Base-by-base conservation (phyloP, 1,284 basidiomycete genomes). In the Ceratobasidium sp. region DNA sequence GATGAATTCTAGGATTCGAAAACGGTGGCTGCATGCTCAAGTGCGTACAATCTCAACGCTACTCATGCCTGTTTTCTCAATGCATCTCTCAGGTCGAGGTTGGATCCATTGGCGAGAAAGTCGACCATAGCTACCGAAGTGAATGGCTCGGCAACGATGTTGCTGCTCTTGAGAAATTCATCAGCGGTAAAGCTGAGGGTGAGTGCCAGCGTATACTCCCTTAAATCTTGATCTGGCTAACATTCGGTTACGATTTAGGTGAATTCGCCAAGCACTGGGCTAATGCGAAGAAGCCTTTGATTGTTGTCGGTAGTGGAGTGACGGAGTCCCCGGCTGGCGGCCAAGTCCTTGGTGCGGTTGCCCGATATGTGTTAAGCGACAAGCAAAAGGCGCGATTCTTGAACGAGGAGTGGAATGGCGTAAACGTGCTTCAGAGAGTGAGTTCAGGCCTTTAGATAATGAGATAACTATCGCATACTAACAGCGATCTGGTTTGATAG, bases 1-100 rank as follows among this genome's bases (percentile, higher is more conserved):
- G 73, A 86, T 99, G 80, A 99, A 99, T 87, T 96, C 96, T 13
- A 93, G 97, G 77, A 94, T 99, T 79, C 90, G 97, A 80, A 97
- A 96, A 86, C 92, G 90, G 77, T 99, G 94, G 93, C 81, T 99
- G 77, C 91, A 95, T 79, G 90, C 88, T 23, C 87, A 88, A 72
- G 67, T 70, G 23, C 13, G 55, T 16, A 9, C 5, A 11, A 43
- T 21, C 6, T 7, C 35, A 14, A 13, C 35, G 23, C 30, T 16
- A 46, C 3, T 26, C 32, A 8, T 43, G 18, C 44, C 21, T 3
- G 28, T 50, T 16, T 69, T 13, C 38, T 38, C 1, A 59, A 43
- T 13, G 16, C 46, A 44, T 16, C 16, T 46, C 21, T 21, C 38
- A 70, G 67, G 86, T 96, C 64, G 93, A 98, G 79, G 88, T 98